Conservation (phyloP, 2,329 filamentous ascomycete genomes). For the Fusarium keratoplasticum region DNA sequence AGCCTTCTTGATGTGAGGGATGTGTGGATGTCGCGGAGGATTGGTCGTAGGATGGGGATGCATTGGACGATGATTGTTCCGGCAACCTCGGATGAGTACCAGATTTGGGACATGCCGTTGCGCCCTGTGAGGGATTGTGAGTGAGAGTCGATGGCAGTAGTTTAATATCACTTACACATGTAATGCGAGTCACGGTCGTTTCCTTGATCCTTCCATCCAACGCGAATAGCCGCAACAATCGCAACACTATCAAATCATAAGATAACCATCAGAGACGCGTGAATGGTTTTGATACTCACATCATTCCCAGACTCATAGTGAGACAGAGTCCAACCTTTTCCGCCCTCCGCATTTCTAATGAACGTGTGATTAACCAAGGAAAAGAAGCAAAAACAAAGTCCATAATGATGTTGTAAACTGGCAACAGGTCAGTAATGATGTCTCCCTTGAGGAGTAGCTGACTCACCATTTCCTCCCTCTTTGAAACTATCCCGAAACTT, state of each 20-base stretch:
- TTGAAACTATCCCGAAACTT: slow-evolving; percentile 58
- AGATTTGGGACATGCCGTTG: slow-evolving; percentile 43
- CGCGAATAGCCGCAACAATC: slow-evolving; percentile 60
- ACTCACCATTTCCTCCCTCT: slow-evolving; percentile 62
- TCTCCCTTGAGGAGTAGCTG: neutral
- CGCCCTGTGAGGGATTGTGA: slow-evolving; percentile 27
- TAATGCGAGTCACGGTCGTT: slow-evolving; percentile 59
- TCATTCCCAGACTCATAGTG: slow-evolving; percentile 63
- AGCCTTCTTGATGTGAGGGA: slow-evolving; percentile 40
- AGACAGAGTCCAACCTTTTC: slow-evolving; percentile 63
- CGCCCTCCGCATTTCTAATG: slow-evolving; percentile 58
- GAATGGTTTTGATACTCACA: slow-evolving; percentile 44
- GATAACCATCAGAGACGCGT: no score
- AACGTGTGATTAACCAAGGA: slow-evolving; percentile 62
- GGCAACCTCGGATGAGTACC: slow-evolving; percentile 62
- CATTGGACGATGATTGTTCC: slow-evolving; percentile 68
- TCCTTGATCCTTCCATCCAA: slow-evolving; percentile 61
- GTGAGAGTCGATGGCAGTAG: neutral
- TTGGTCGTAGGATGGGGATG: slow-evolving; percentile 62
- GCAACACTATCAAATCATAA: slow-evolving; percentile 51
- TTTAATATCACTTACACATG: slow-evolving; percentile 51
- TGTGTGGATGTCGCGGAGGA: slow-evolving; percentile 49
- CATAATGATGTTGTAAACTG: slow-evolving; percentile 66
- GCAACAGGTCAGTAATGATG: neutral
- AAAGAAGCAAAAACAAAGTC: slow-evolving; percentile 63